Evolutionary conservation across 2,329 filamentous ascomycete genomes (phyloP).

Genomic region (Colletotrichum sp.): DNA sequence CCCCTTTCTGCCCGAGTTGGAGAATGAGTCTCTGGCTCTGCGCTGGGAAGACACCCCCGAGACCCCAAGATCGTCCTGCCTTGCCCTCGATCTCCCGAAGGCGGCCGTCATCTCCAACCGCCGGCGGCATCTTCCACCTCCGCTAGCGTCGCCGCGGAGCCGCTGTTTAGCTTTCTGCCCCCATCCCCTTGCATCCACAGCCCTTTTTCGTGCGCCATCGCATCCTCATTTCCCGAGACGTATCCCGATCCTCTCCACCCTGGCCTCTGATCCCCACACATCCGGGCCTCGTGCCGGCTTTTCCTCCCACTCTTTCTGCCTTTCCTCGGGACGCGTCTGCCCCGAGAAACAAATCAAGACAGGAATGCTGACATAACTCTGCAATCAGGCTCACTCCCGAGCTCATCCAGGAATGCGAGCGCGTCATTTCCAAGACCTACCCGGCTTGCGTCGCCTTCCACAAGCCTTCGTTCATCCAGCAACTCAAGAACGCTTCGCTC

Average conservation of each 20-base stretch:
- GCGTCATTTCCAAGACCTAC: conserved; percentile 65
- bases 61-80: neutral
- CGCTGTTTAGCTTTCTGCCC: neutral
- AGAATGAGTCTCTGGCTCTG: neutral
- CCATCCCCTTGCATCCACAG: neutral
- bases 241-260: conserved; percentile 2
- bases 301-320: neutral
- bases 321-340: neutral
- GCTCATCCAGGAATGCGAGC: conserved; percentile 63
- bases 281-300: conserved; percentile 5
- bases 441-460: conserved; percentile 68
- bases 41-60: neutral
- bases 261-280: conserved; percentile 13
- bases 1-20: neutral
- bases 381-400: conserved; percentile 56
- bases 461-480: conserved; percentile 66
- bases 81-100: conserved; percentile 16
- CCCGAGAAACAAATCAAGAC: neutral
- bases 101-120: neutral
- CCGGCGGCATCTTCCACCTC: conserved; percentile 15
- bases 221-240: conserved; percentile 19
- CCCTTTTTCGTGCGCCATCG: conserved; percentile 2
- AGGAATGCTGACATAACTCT: neutral
- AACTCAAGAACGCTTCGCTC: conserved; percentile 61
- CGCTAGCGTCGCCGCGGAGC: conserved; percentile 7